Evolutionary conservation across 106 monocot species (phyloP), one percentile per base, ranked within the genome.

Genomic region (Dendrobium catenatum): DNA sequence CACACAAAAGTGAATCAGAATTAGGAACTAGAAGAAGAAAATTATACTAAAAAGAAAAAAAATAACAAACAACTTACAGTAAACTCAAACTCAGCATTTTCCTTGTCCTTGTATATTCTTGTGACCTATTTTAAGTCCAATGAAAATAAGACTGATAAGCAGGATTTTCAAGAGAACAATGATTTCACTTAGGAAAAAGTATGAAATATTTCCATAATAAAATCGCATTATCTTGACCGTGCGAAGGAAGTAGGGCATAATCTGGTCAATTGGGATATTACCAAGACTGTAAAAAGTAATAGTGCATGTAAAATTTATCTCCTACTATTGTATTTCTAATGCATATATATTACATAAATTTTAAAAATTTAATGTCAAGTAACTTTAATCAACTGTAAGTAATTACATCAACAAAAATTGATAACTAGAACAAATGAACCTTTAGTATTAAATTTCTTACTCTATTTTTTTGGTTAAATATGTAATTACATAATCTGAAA

Each of bases 31-130:
- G 15, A 40, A 33, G 6, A 74, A 44, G 42, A 74, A 3, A 44
- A 44, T 74, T 42, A 22, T 5, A 19, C 74, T 42, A 43, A 74
- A 42, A 44, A 44, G 3, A 74, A 74, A 19, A 41, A 43, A 37
- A 70, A 70, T 66, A 66, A 40, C 3, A 85, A 56, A 31, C 15
- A 58, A 81, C 89, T 89, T 70, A 89, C 89, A 75, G 86, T 89
- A 81, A 81, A 89, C 64, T 89, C 89, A 70, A 89, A 77, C 80
- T 89, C 89, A 77, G 89, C 89, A 82, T 81, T 86, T 73, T 89
- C 89, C 84, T 86, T 86, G 76, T 84, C 82, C 81, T 86, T 89
- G 84, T 86, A 89, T 54, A 89, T 68, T 77, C 89, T 86, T 41
- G 84, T 86, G n/a, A 89, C 82, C 86, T 87, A n/a, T 56, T 16